Base-by-base conservation (phyloP, 2,329 filamentous ascomycete species). In the Hortaea werneckii region DNA sequence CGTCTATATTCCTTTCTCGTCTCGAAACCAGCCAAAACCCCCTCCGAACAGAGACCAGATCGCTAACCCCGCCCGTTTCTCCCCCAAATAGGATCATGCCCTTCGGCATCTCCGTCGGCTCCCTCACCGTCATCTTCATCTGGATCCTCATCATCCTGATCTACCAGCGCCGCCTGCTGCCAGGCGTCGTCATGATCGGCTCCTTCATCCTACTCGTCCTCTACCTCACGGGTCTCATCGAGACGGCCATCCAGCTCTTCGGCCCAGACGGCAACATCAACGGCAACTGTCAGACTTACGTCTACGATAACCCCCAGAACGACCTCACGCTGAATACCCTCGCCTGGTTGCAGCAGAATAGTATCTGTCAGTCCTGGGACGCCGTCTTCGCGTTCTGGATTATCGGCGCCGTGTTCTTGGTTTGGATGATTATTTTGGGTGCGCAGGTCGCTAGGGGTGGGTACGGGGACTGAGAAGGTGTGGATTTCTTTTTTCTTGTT, bases 351-450 rank as follows among this genome's bases (percentile, higher is more conserved):
- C 74, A 79, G 59, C 79, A 82, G 66, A 71, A 69, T 52, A 78
- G 71, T 46, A 81, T 82, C 13, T 82, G 79, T 59, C 73, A 77
- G 57, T 77, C 74, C 58, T 83, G 79, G 79, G 72, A 76, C 55
- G 77, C 79, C 0, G 74, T 70, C 3, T 82, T 82, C 55, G 75
- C 77, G 7, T 80, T 82, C 55, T 79, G 78, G 66, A 74, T 83
- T 45, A 69, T 82, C 11, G 78, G 78, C 35, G 70, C 71, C 1
- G 72, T 81, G n/a, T 80, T 82, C 55, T 72, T 80, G 57, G 59
- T 82, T 20, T 83, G 78, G 76, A 80, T 82, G 76, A 77, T 82
- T 60, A 64, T 83, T 41, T 75, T 82, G 70, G 75, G 56, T 13
- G 49, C 50, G 43, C 59, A 55, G 55, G 60, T 63, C 8, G 59